Conservation (phyloP, 2,329 filamentous ascomycete genomes). For the Colletotrichum orchidophilum region DNA sequence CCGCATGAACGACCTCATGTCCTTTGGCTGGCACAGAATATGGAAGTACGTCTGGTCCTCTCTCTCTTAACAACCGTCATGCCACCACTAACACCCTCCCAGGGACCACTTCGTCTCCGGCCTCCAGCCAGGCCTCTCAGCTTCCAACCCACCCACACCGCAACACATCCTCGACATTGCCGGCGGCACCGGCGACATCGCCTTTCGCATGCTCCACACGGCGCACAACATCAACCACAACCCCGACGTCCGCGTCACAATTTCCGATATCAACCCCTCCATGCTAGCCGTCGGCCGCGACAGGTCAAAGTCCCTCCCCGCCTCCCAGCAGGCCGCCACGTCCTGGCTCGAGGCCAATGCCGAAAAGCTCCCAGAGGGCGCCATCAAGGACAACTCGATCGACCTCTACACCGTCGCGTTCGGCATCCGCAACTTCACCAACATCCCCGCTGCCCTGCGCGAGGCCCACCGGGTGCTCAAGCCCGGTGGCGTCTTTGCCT, state of each 20-base stretch:
- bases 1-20: slow-evolving; percentile 99
- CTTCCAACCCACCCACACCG: slow-evolving; percentile 53
- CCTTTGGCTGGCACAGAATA: slow-evolving; percentile 91
- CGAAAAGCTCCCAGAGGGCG: slow-evolving; percentile 69
- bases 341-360: slow-evolving; percentile 92
- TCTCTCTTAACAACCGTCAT: not conserved
- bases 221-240: slow-evolving; percentile 78
- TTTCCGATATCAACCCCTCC: slow-evolving; percentile 94
- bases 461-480: slow-evolving; percentile 91
- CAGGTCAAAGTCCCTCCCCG: slow-evolving; percentile 70
- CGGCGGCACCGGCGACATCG: slow-evolving; percentile 96
- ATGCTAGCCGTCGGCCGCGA: slow-evolving; percentile 92
- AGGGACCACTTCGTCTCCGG: slow-evolving; percentile 92
- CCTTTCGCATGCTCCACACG: slow-evolving; percentile 94
- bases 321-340: slow-evolving; percentile 65
- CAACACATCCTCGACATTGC: slow-evolving; percentile 93
- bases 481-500: slow-evolving; percentile 95
- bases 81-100: slow-evolving; percentile 23
- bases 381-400: slow-evolving; percentile 75
- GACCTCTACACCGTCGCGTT: slow-evolving; percentile 98
- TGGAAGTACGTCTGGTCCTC: slow-evolving; percentile 74
- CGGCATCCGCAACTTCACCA: slow-evolving; percentile 95
- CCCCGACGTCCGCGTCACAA: slow-evolving; percentile 82
- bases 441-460: slow-evolving; percentile 82
- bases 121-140: slow-evolving; percentile 80